phyloP scores from a whole-genome alignment of 2,329 filamentous ascomycete genomes.

The Sphaerostilbella broomeana region DNA sequence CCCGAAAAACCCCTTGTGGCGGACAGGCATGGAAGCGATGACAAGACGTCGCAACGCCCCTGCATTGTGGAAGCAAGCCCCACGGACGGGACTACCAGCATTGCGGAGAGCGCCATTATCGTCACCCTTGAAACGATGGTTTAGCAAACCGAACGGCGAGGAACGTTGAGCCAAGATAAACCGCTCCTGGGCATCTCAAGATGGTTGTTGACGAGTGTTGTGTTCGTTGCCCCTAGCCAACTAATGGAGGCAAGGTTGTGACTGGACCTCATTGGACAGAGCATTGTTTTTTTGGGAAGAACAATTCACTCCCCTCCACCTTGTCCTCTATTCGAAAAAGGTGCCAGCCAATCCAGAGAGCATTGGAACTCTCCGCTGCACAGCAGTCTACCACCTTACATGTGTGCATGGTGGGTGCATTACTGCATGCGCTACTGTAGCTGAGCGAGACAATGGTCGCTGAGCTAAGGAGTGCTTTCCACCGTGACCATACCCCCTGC shows the following conservation, averaged over 20 bases:
- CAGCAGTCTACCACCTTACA: background rate
- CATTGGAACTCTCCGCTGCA: background rate
- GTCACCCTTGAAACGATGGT: background rate
- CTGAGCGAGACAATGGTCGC: constrained; percentile 6
- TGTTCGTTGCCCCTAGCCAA: too few species aligned
- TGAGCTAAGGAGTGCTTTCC: constrained; percentile 16
- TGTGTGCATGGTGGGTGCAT: constrained; percentile 2
- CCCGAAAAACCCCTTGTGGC: constrained; percentile 1
- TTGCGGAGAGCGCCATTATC: background rate
- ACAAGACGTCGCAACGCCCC: constrained; percentile 1
- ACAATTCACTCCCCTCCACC: too few species aligned
- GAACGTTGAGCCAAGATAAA: too few species aligned
- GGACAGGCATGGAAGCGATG: background rate
- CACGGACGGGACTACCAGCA: background rate
- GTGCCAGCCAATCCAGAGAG: too few species aligned
- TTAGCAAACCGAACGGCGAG: too few species aligned
- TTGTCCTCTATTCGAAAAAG: too few species aligned
- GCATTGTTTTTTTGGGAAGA: too few species aligned
- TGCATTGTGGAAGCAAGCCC: constrained; percentile 5
- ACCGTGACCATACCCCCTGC: constrained; percentile 8
- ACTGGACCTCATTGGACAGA: too few species aligned
- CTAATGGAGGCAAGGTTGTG: too few species aligned
- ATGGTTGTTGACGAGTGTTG: too few species aligned
- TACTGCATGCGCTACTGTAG: too few species aligned
- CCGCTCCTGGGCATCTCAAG: too few species aligned